These are phyloP conservation scores for Colletotrichum australisinense DNA, from an alignment of 2,329 filamentous ascomycete species.

Conservation along the genomic window DNA sequence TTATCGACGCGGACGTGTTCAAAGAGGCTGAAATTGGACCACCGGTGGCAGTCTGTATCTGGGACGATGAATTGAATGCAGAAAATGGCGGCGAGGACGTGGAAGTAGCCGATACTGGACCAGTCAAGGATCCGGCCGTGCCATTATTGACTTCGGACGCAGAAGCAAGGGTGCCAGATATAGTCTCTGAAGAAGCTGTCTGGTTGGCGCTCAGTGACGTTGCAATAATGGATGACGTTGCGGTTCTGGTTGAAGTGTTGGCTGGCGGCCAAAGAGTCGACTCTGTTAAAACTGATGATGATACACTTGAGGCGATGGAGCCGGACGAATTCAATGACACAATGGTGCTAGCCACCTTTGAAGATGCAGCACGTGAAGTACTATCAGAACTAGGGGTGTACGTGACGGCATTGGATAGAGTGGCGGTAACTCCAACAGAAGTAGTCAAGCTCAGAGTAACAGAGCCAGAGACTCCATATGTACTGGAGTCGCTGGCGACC, in stretches of 20 bases:
- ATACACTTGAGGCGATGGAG: not conserved
- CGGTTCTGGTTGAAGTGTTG: not conserved
- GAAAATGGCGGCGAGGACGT: conserved; percentile 13
- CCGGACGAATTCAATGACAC: not conserved
- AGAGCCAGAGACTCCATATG: not conserved
- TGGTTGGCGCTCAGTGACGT: not conserved
- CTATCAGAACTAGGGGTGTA: not conserved
- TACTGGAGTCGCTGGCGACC: not conserved
- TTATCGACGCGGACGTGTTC: not conserved
- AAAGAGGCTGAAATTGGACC: not conserved
- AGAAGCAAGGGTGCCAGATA: conserved; percentile 15
- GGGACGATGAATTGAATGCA: not conserved
- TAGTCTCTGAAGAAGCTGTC: not conserved
- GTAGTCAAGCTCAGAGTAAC: not conserved
- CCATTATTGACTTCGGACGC: not conserved
- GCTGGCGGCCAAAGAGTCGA: conserved; percentile 4
- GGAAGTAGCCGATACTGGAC: not conserved
- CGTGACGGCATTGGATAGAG: not conserved
- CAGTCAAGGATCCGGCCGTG: not conserved
- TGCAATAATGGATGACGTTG: not conserved
- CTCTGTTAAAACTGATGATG: not conserved
- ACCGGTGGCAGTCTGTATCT: not conserved
- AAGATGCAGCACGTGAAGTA: not conserved
- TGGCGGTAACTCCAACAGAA: not conserved
- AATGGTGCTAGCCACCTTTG: not conserved